phyloP scores from a whole-genome alignment of 306 rosid species.

The Trifolium dubium region DNA sequence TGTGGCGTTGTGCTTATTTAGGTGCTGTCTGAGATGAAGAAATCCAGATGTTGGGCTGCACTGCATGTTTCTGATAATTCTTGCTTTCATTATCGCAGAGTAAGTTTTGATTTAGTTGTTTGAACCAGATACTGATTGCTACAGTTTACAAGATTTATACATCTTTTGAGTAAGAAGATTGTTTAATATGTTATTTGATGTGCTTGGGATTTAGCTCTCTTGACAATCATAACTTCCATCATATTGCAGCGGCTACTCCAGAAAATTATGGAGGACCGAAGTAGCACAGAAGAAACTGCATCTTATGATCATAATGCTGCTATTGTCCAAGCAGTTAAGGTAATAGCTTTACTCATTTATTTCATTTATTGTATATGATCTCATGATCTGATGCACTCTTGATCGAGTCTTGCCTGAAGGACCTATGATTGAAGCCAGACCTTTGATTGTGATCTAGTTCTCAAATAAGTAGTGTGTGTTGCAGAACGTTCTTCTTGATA shows the following conservation, averaged over 20 bases:
- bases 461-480: not conserved
- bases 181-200: constrained; percentile 9
- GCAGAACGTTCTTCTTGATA: constrained; percentile 1
- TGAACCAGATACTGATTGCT: constrained; percentile 32
- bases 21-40: constrained; percentile 68
- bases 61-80: constrained; percentile 81
- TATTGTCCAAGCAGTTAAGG: constrained; percentile 63
- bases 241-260: constrained; percentile 72
- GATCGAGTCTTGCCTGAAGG: not conserved
- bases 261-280: constrained; percentile 51
- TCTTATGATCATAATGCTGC: constrained; percentile 44
- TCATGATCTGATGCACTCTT: not conserved
- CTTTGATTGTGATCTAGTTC: not conserved
- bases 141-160: constrained; percentile 24
- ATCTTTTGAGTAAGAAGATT: constrained; percentile 14
- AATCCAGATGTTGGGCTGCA: constrained; percentile 77
- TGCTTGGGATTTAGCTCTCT: constrained; percentile 30
- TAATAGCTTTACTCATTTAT: constrained; percentile 33
- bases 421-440: constrained; percentile 14
- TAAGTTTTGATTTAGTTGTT: constrained; percentile 52
- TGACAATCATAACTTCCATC: constrained; percentile 24
- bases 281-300: constrained; percentile 34
- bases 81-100: constrained; percentile 87
- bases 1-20: constrained; percentile 36
- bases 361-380: constrained; percentile 10